Percentiles rank a stretch among this genome's conserved stretches.
Conservation (phyloP, 352 stramenopile species). For the Vaucheria bursata region DNA sequence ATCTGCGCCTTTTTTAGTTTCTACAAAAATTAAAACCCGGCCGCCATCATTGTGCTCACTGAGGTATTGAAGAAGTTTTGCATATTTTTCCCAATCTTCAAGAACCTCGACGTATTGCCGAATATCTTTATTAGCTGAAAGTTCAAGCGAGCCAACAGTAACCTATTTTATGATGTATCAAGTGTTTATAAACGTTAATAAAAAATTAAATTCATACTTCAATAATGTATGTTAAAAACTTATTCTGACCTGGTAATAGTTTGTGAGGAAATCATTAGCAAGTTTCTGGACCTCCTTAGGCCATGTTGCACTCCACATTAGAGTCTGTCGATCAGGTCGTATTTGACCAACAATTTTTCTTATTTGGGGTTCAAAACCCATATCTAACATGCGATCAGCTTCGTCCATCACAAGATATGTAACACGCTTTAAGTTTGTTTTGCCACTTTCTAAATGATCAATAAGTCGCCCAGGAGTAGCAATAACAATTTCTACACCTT, state of each 20-base stretch:
- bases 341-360: constrained; percentile 83
- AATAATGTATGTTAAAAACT: too few relatives aligned
- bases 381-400: constrained; percentile 58
- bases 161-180: too few relatives aligned
- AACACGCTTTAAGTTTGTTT: constrained; percentile 73
- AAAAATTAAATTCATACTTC: too few relatives aligned
- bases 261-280: constrained; percentile 90
- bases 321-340: constrained; percentile 78
- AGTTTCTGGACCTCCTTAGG: constrained; percentile 93
- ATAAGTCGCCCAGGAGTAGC: constrained; percentile 90
- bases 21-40: constrained; percentile 96
- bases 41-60: constrained; percentile 70
- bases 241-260: constrained; percentile 50
- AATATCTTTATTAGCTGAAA: constrained; percentile 95
- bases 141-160: constrained; percentile 81
- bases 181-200: too few relatives aligned
- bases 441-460: constrained; percentile 84
- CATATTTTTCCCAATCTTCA: constrained; percentile 89
- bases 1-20: constrained; percentile 97
- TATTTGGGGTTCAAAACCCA: constrained; percentile 75
- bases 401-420: constrained; percentile 93
- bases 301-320: constrained; percentile 98
- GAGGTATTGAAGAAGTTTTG: constrained; percentile 64
- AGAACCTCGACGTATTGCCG: constrained; percentile 94
- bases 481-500: constrained; percentile 73